These are phyloP conservation scores for Gossypium sturtianum DNA, from an alignment of 345 rosid species.

Conservation along the genomic window DNA sequence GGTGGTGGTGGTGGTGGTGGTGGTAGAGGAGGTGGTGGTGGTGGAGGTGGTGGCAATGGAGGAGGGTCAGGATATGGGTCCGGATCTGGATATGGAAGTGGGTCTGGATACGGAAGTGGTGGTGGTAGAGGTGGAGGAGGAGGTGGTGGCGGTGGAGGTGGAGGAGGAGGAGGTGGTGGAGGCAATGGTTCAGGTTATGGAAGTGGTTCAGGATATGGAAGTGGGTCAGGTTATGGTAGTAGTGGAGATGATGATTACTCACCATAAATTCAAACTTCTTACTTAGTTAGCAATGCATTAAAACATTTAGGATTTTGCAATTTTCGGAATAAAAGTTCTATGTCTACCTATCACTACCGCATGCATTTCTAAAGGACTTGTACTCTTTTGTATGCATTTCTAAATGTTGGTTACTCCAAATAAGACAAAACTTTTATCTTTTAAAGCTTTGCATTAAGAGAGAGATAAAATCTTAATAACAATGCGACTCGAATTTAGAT, in stretches of 20 bases:
- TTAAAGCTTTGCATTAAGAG: no score
- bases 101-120: background rate
- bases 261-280: background rate
- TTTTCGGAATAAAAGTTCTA: no score
- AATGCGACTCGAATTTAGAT: no score
- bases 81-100: conserved; percentile 6
- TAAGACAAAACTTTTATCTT: no score
- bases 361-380: no score
- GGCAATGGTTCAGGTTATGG: conserved; percentile 30
- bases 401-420: no score
- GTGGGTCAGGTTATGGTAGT: conserved; percentile 4
- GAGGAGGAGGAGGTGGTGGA: conserved; percentile 26
- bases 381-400: no score
- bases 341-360: no score
- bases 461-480: rapidly evolving
- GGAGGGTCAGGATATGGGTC: conserved; percentile 17
- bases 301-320: no score
- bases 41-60: conserved; percentile 25
- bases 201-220: conserved; percentile 17
- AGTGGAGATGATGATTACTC: background rate
- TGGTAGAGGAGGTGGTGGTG: conserved; percentile 14
- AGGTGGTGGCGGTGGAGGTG: conserved; percentile 19
- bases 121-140: conserved; percentile 34
- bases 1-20: conserved; percentile 29
- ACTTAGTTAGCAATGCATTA: no score